Evolutionary conservation across 164 flowering plant species (phyloP).

Genomic region (Brasenia schreberi): DNA sequence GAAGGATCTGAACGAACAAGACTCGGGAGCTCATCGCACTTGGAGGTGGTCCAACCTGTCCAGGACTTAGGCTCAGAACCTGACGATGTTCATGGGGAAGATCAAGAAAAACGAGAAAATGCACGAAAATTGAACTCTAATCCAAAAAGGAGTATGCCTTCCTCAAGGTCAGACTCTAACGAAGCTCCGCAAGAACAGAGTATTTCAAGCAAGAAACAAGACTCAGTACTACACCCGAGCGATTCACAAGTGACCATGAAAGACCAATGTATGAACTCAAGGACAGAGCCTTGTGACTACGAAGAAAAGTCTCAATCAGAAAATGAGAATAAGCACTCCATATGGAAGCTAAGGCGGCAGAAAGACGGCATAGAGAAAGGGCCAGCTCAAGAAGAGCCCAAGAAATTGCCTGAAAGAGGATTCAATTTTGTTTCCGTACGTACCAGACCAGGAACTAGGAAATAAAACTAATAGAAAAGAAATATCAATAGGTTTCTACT

Average conservation of each 20-base stretch:
- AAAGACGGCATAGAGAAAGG: conserved; percentile 15
- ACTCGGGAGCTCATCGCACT: conserved; percentile 22
- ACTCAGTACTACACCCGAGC: background rate
- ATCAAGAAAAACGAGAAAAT: conserved; percentile 1
- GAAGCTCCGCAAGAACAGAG: conserved; percentile 7
- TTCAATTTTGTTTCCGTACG: conserved; percentile 30
- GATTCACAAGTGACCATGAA: background rate
- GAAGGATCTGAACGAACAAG: background rate
- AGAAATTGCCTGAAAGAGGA: background rate
- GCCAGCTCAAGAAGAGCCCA: conserved; percentile 10
- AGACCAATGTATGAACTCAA: background rate
- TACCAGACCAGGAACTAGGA: conserved; percentile 30
- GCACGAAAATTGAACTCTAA: conserved; percentile 3
- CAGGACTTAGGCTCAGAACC: conserved; percentile 11
- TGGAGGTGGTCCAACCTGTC: conserved; percentile 10
- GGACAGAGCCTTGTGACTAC: background rate
- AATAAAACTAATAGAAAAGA: conserved; percentile 5
- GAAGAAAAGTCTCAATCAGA: background rate
- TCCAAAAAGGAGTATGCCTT: conserved; percentile 13
- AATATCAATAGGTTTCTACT: background rate
- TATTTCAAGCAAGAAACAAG: background rate
- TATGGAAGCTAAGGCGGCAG: conserved; percentile 3
- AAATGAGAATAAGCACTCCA: background rate
- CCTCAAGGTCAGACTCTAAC: conserved; percentile 27
- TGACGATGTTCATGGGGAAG: conserved; percentile 3